Base-by-base conservation (phyloP, 164 flowering plant genomes). In the Aristolochia contorta region DNA sequence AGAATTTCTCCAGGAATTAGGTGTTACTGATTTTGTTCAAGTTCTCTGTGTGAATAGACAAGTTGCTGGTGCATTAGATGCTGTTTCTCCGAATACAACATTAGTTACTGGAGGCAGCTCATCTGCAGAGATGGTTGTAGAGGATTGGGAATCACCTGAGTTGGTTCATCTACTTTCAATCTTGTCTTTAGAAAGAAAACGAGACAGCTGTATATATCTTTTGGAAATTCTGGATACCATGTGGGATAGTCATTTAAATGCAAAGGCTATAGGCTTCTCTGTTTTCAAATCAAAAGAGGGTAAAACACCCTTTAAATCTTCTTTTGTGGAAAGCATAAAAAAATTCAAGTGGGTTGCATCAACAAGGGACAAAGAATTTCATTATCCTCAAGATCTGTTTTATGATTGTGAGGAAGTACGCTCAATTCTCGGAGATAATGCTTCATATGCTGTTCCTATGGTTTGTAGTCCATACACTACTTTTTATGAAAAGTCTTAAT, bases 381-480 rank as follows among this genome's bases (percentile, higher is more conserved):
- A 90, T 68, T 84, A 68, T 74, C 87, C 98, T 45, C 77, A 71
- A 70, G 92, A 93, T 71, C 56, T 93, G 21, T 93, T 79, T 61
- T 75, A 80, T 74, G 92, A 90, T 60, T 87, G 91, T 72, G 87
- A 81, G 61, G 71, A 74, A 18, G 92, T 90, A 49, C 84, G 82
- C 16, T 81, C 81, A 23, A 57, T 93, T 56, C 67, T 93, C 7
- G 98, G 98, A 55, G 65, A 60, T 57, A 70, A 47, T 70, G 98
- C 92, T 65, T 94, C 98, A 45, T 87, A 82, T 80, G 89, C 83
- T 67, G 72, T 86, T 69, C 97, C 97, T 20, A 88, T 84, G 97
- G 98, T 89, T 61, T 73, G 51, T 60, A 46, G 58, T 16, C 41
- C 33, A 25, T 2, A 52, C 37, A 9, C 41, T 12, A 22, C 45